phyloP scores from a whole-genome alignment of 2,329 filamentous ascomycete species.

The Calonectria montana region DNA sequence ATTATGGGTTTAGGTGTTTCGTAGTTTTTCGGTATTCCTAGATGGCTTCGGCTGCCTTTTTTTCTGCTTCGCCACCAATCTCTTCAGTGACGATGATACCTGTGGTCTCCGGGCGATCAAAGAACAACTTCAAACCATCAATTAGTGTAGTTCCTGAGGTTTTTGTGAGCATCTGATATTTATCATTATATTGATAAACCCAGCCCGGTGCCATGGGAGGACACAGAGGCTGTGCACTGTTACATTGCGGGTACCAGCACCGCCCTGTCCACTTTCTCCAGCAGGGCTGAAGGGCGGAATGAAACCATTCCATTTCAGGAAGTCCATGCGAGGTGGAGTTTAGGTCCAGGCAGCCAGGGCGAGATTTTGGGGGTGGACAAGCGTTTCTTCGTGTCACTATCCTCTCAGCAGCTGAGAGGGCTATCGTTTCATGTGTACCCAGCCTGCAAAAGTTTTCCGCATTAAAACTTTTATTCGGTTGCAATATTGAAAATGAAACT shows the following conservation, averaged over 20 bases:
- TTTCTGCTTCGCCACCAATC: slow-evolving; percentile 77
- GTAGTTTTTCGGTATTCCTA: slow-evolving; percentile 67
- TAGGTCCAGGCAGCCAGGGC: background rate
- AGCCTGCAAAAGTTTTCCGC: background rate
- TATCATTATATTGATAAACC: background rate
- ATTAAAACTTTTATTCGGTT: background rate
- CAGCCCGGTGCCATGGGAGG: slow-evolving; percentile 69
- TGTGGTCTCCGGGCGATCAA: slow-evolving; percentile 74
- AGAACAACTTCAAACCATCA: slow-evolving; percentile 75
- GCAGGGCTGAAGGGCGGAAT: background rate
- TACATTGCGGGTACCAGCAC: too few species aligned
- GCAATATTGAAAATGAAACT: background rate
- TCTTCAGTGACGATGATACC: slow-evolving; percentile 81
- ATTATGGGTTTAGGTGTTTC: slow-evolving; percentile 72
- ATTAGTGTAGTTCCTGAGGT: slow-evolving; percentile 71
- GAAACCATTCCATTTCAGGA: background rate
- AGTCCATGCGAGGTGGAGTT: background rate
- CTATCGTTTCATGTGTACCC: background rate
- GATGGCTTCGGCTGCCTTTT: slow-evolving; percentile 79
- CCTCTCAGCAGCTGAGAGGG: background rate
- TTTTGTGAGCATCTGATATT: background rate
- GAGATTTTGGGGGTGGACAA: too few species aligned
- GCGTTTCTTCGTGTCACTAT: too few species aligned
- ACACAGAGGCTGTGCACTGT: too few species aligned
- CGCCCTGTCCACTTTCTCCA: background rate